Conservation (phyloP, 345 rosid species). For the Fremontodendron californicum region DNA sequence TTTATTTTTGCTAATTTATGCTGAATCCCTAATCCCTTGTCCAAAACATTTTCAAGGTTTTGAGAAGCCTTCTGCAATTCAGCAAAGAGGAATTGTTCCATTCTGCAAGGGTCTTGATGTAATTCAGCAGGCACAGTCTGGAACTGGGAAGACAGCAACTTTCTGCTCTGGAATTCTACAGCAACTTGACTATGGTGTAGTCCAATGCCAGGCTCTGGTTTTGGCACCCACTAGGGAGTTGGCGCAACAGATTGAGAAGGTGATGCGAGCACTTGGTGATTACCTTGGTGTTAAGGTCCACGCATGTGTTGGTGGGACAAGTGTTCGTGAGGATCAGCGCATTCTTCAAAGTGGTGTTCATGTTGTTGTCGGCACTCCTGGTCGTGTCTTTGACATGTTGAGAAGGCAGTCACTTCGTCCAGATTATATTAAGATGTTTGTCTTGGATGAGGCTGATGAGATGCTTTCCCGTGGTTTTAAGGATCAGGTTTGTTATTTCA, state of each 20-base stretch:
- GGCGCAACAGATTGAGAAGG: conserved; percentile 94
- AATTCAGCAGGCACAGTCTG: conserved; percentile 94
- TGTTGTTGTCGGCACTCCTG: conserved; percentile 96
- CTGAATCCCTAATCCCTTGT: background rate
- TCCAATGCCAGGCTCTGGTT: conserved; percentile 85
- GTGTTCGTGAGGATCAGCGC: conserved; percentile 91
- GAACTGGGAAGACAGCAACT: conserved; percentile 93
- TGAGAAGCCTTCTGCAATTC: conserved; percentile 98
- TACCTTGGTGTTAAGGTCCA: conserved; percentile 89
- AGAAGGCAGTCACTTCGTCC: conserved; percentile 81
- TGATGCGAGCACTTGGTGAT: conserved; percentile 93
- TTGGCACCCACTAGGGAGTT: conserved; percentile 91
- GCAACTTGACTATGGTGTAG: conserved; percentile 64
- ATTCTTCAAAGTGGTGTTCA: conserved; percentile 90
- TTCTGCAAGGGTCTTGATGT: conserved; percentile 93
- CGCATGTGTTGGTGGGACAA: conserved; percentile 96
- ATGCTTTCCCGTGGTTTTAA: conserved; percentile 97
- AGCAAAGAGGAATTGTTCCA: conserved; percentile 91
- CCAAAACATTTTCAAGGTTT: conserved; percentile 36
- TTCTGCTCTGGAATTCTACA: conserved; percentile 90
- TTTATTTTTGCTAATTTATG: background rate
- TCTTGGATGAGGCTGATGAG: conserved; percentile 93
- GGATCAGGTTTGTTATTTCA: conserved; percentile 59
- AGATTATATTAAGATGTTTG: conserved; percentile 79
- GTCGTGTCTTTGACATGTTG: conserved; percentile 96